Base-by-base conservation (phyloP, 75 land plant genomes). In the Sequoiadendron giganteum region DNA sequence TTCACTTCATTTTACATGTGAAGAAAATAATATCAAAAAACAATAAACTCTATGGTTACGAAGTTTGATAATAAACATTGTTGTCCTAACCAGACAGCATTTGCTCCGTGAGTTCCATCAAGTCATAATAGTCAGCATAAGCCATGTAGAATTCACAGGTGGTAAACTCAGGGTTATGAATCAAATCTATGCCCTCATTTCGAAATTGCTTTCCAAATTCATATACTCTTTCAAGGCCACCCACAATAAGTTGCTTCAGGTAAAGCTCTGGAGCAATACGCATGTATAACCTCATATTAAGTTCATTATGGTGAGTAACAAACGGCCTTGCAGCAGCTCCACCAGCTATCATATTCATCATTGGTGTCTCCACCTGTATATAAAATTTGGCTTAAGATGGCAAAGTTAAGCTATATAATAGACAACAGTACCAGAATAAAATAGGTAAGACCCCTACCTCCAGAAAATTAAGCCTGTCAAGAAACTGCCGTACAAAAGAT, bases 331-430 rank as follows among this genome's bases (percentile, higher is more conserved):
- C 99, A 81, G 99, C 96, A 86, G 99, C 99, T 55, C 99, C 99
- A 32, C 99, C 99, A 88, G 98, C 96, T 90, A 96, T 97, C 99
- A 96, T 95, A 88, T 97, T 97, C 97, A 97, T 95, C 95, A 97
- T 96, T 13, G 98, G 96, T 13, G 99, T 97, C 90, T 97, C 99
- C 38, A 97, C 99, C 99, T 97, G 90, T 56, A 42, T 25, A 21
- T 87, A 38, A 15, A 14, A 76, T 89, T 39, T 52, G 10, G 25
- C 85, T 83, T 38, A 40, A 47, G 45, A 16, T 18, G 42, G 3
- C 5, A 7, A 79, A 79, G 0, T 40, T 9, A 42, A 79, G 45
- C 18, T 40, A 40, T 28, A 21, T 19, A 19, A 39, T 39, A 42
- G 25, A 0, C 80, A 42, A 76, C 3, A 76, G 38, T 34, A 86